phyloP scores from a whole-genome alignment of 192 early-diverging fungal genomes.

The Gryganskiella cystojenkinii region DNA sequence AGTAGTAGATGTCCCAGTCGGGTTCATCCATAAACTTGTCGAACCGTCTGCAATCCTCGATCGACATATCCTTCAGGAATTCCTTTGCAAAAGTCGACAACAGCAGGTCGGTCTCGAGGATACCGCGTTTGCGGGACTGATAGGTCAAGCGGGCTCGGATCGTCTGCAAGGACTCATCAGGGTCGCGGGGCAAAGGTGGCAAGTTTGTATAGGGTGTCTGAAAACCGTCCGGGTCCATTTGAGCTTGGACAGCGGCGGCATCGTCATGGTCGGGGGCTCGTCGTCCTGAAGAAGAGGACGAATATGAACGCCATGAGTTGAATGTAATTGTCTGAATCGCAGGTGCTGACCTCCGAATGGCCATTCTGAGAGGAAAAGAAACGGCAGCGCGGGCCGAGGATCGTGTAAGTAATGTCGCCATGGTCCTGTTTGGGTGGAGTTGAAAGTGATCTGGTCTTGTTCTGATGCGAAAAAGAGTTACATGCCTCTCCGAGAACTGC shows the following conservation, averaged over 20 bases:
- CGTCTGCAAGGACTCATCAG: slow-evolving; percentile 71
- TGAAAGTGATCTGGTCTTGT: too few species aligned
- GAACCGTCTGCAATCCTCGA: slow-evolving; percentile 75
- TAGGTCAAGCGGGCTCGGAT: slow-evolving; percentile 88
- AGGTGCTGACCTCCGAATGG: too few species aligned
- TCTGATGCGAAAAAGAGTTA: too few species aligned
- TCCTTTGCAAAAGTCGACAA: slow-evolving; percentile 88
- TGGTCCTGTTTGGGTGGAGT: too few species aligned
- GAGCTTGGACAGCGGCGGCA: slow-evolving; percentile 9
- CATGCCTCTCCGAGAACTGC: too few species aligned
- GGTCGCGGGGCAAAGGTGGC: slow-evolving; percentile 67
- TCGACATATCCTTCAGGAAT: slow-evolving; percentile 62
- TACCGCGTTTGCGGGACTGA: slow-evolving; percentile 92
- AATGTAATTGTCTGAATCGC: too few species aligned
- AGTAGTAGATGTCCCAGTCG: slow-evolving; percentile 99
- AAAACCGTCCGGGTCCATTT: slow-evolving; percentile 45
- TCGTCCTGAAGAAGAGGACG: background rate
- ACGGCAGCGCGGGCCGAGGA: too few species aligned
- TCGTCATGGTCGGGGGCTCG: slow-evolving; percentile 46
- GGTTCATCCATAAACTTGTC: slow-evolving; percentile 86
- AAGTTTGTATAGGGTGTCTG: slow-evolving; percentile 53
- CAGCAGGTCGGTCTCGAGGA: slow-evolving; percentile 92
- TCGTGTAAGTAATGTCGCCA: too few species aligned
- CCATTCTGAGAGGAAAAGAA: too few species aligned
- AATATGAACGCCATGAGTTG: slow-evolving; percentile 16